Percentiles rank a stretch among this genome's conserved stretches.
Conservation (phyloP, 768 basidiomycete genomes). For the Calvatia gigantea region DNA sequence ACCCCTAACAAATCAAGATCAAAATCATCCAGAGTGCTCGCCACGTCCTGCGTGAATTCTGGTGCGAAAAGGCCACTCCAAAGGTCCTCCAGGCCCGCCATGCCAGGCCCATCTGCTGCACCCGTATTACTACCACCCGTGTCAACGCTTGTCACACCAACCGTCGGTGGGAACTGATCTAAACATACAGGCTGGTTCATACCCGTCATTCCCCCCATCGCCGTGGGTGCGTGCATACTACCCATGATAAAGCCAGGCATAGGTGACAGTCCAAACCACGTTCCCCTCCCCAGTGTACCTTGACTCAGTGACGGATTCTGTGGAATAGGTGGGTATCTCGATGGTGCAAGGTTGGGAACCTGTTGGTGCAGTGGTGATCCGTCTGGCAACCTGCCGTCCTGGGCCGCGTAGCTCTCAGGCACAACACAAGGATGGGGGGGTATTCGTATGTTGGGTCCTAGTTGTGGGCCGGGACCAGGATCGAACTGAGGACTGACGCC, state of each 20-base stretch:
- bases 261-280: slow-evolving; percentile 6
- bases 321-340: slow-evolving; percentile 2
- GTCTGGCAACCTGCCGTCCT: slow-evolving; percentile 7
- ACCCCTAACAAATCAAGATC: slow-evolving; percentile 39
- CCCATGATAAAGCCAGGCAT: slow-evolving; percentile 3
- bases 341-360: not conserved
- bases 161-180: not conserved
- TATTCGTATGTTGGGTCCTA: not conserved
- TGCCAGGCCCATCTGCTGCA: not conserved
- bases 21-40: slow-evolving; percentile 14
- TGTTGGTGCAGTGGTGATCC: slow-evolving; percentile 11
- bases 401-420: slow-evolving; percentile 1
- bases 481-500: no score
- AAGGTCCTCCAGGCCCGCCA: slow-evolving; percentile 8
- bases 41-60: slow-evolving; percentile 13
- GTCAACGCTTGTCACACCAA: not conserved
- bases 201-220: slow-evolving; percentile 7
- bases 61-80: slow-evolving; percentile 4
- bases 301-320: slow-evolving; percentile 7
- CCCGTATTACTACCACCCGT: not conserved
- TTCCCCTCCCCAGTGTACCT: slow-evolving; percentile 2
- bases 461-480: slow-evolving; percentile 1
- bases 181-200: slow-evolving; percentile 6
- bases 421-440: slow-evolving; percentile 6
- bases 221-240: not conserved